Conservation (phyloP, 2,329 filamentous ascomycete species). For the Hawksworthiomyces lignivorus region DNA sequence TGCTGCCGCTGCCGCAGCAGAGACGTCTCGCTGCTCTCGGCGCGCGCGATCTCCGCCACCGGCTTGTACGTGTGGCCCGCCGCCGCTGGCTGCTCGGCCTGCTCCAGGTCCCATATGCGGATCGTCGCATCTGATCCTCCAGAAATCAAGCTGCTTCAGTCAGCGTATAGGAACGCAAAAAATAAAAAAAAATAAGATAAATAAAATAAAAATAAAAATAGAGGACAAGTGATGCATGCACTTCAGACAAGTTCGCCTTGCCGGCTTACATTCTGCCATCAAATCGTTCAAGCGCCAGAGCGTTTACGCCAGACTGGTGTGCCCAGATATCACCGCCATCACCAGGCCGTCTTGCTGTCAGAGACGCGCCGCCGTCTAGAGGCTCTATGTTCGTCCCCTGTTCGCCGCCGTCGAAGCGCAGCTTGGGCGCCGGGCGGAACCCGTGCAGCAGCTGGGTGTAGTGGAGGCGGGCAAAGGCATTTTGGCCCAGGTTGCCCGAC, state of each 20-base stretch:
- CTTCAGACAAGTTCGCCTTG: no score
- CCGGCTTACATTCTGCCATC: constrained; percentile 63
- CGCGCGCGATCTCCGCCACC: constrained; percentile 40
- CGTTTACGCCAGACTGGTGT: constrained; percentile 72
- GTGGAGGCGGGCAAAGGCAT: constrained; percentile 57
- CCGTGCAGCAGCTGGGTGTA: constrained; percentile 58
- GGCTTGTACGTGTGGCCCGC: constrained; percentile 45
- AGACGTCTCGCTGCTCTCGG: constrained; percentile 13
- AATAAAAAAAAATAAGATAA: not conserved
- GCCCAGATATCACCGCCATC: constrained; percentile 42
- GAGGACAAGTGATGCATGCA: no score
- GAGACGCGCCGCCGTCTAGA: constrained; percentile 12
- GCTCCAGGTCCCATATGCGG: constrained; percentile 79
- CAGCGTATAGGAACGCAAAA: no score
- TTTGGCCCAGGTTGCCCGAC: constrained; percentile 57
- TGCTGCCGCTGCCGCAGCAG: constrained; percentile 6
- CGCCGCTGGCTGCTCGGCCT: constrained; percentile 33
- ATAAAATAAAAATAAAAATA: not conserved
- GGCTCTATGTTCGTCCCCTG: constrained; percentile 24
- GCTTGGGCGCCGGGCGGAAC: constrained; percentile 58
- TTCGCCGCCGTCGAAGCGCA: constrained; percentile 62
- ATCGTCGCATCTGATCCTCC: constrained; percentile 80
- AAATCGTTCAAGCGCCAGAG: constrained; percentile 72
- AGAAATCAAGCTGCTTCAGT: constrained; percentile 59
- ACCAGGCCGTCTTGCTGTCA: not conserved